Evolutionary conservation across 495 filamentous ascomycete species (phyloP).

Genomic region (Talaromyces stipitatus): DNA sequence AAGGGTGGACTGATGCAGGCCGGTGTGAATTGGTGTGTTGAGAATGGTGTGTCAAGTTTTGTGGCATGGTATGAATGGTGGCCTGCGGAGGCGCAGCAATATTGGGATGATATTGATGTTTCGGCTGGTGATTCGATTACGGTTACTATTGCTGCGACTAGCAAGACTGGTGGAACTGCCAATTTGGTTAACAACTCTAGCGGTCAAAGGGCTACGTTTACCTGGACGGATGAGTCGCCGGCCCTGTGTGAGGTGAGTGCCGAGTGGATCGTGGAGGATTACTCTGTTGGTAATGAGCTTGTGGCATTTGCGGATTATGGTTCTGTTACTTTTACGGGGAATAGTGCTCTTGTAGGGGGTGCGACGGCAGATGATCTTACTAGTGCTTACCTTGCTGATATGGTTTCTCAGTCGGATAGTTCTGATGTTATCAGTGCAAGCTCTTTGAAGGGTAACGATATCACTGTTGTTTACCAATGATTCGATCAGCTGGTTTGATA

Average conservation of each 20-base stretch:
- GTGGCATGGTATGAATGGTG: slow-evolving; percentile 64
- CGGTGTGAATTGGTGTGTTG: slow-evolving; percentile 50
- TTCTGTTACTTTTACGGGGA: slow-evolving; percentile 35
- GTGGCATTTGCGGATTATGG: slow-evolving; percentile 50
- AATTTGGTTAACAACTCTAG: slow-evolving; percentile 48
- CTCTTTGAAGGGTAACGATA: background rate
- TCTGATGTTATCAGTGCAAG: background rate
- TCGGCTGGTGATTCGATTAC: slow-evolving; percentile 48
- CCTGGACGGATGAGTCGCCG: slow-evolving; percentile 30
- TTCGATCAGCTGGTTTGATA: background rate
- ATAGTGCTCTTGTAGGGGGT: slow-evolving; percentile 1
- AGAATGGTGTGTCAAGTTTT: slow-evolving; percentile 27
- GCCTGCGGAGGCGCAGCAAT: slow-evolving; percentile 45
- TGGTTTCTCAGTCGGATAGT: background rate
- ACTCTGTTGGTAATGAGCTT: slow-evolving; percentile 32
- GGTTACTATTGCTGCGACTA: slow-evolving; percentile 40
- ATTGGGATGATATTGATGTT: slow-evolving; percentile 41
- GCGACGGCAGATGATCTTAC: background rate
- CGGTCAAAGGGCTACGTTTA: slow-evolving; percentile 44
- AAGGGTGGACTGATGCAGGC: slow-evolving; percentile 50
- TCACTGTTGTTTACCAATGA: slow-evolving; percentile 1
- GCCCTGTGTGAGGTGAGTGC: slow-evolving; percentile 39
- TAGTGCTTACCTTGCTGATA: background rate
- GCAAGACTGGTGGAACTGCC: slow-evolving; percentile 40
- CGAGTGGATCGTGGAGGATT: slow-evolving; percentile 64